These are phyloP conservation scores for Fusarium anguioides DNA, from an alignment of 2,329 filamentous ascomycete species.

Conservation along the genomic window DNA sequence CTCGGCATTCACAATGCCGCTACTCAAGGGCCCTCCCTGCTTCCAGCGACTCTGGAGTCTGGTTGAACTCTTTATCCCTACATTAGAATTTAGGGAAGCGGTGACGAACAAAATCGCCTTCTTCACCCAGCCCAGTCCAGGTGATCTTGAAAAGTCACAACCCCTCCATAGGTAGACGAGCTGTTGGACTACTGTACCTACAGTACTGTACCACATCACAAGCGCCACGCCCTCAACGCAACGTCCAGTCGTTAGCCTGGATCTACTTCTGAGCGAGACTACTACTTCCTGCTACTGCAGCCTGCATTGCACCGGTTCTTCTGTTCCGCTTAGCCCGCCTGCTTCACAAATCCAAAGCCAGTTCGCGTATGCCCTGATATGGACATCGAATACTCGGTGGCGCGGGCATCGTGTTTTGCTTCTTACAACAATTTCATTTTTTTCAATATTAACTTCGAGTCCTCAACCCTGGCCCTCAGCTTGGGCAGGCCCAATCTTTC, in stretches of 20 bases:
- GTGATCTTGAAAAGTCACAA: constrained; percentile 6
- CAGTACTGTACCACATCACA: constrained; percentile 1
- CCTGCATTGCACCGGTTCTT: constrained; percentile 10
- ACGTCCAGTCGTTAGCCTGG: constrained; percentile 23
- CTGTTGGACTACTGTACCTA: constrained; percentile 11
- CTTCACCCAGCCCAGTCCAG: not conserved
- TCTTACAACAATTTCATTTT: constrained; percentile 14
- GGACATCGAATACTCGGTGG: constrained; percentile 13
- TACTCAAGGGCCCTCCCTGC: not conserved
- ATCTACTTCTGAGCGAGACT: constrained; percentile 21
- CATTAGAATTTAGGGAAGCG: not conserved
- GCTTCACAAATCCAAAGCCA: constrained; percentile 8
- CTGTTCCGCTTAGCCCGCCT: constrained; percentile 26
- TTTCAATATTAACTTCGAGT: constrained; percentile 4
- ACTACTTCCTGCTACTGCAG: constrained; percentile 3
- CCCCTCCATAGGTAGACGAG: constrained; percentile 17
- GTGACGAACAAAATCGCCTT: not conserved
- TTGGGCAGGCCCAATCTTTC: not conserved
- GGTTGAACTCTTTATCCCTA: constrained; percentile 5
- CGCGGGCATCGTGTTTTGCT: constrained; percentile 12
- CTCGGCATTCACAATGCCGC: constrained; percentile 15
- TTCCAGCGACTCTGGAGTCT: constrained; percentile 2
- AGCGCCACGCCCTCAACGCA: constrained; percentile 30
- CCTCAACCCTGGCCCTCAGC: no score
- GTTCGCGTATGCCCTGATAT: constrained; percentile 18